phyloP scores from a whole-genome alignment of 169 alveolate species.

The Eimeria brunetti region DNA sequence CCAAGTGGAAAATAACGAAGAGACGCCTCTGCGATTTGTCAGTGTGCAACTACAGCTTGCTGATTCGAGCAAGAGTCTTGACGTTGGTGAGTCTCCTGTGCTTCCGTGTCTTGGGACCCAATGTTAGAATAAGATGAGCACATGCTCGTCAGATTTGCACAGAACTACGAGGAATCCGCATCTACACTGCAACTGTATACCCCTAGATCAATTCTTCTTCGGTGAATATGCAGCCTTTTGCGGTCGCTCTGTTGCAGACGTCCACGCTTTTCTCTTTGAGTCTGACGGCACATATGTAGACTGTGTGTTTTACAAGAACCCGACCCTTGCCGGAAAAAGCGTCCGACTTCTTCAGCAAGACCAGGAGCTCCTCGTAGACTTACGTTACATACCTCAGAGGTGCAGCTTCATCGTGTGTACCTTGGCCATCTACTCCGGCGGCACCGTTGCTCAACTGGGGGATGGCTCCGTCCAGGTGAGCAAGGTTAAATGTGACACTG shows the following conservation, averaged over 20 bases:
- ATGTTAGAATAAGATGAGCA: not conserved
- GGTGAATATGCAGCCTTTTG: not conserved
- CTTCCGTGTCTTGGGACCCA: not conserved
- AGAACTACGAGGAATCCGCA: not conserved
- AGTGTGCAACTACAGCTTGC: slow-evolving; percentile 65
- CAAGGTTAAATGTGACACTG: not conserved
- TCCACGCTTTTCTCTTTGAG: slow-evolving; percentile 75
- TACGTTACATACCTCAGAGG: slow-evolving; percentile 43
- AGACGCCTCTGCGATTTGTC: slow-evolving; percentile 60
- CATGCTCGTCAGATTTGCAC: not conserved
- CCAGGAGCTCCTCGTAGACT: slow-evolving; percentile 63
- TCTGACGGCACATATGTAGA: slow-evolving; percentile 70
- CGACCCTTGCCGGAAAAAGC: slow-evolving; percentile 67
- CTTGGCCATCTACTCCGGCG: slow-evolving; percentile 76
- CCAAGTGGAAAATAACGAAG: not conserved
- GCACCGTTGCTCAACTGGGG: slow-evolving; percentile 49
- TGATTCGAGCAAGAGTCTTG: slow-evolving; percentile 26
- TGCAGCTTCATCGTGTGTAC: slow-evolving; percentile 78
- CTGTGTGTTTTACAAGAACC: slow-evolving; percentile 76
- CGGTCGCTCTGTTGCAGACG: slow-evolving; percentile 23
- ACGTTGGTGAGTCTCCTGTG: slow-evolving; percentile 29
- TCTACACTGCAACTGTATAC: not conserved
- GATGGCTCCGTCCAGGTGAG: slow-evolving; percentile 68
- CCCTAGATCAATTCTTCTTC: not conserved
- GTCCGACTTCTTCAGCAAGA: slow-evolving; percentile 67